phyloP scores from a whole-genome alignment of 2,329 filamentous ascomycete genomes.

The Mycogone perniciosa region DNA sequence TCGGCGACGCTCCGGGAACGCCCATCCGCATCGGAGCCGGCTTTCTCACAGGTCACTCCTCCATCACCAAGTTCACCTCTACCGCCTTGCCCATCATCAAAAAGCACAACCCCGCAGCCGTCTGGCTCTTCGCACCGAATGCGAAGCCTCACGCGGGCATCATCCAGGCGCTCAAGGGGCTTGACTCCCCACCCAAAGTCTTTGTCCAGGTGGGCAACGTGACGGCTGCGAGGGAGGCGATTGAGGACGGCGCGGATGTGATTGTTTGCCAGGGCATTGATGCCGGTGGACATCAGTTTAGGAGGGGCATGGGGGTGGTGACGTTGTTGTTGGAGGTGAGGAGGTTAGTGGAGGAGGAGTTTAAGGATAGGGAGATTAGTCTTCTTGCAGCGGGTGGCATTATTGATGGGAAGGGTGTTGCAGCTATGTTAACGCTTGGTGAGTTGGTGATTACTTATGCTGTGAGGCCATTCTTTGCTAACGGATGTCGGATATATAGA shows the following conservation, averaged over 20 bases:
- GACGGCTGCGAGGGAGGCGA: constrained; percentile 43
- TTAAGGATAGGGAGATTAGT: constrained; percentile 26
- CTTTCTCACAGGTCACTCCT: constrained; percentile 51
- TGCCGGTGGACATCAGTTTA: constrained; percentile 58
- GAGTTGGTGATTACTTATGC: constrained; percentile 12
- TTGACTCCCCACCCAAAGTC: constrained; percentile 36
- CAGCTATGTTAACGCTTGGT: constrained; percentile 51
- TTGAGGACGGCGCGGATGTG: constrained; percentile 46
- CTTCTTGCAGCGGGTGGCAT: constrained; percentile 57
- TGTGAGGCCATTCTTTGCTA: not conserved
- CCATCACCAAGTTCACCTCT: constrained; percentile 31
- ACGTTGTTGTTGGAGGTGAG: constrained; percentile 52
- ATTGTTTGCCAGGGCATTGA: constrained; percentile 58
- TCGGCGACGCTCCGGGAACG: constrained; percentile 17
- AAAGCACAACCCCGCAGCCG: constrained; percentile 48
- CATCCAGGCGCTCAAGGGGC: constrained; percentile 27
- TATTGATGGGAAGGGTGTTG: constrained; percentile 47
- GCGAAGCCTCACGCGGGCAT: constrained; percentile 33
- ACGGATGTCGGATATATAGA: constrained; percentile 22
- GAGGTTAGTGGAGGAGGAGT: constrained; percentile 37
- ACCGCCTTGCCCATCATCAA: constrained; percentile 46
- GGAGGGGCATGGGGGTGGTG: constrained; percentile 47
- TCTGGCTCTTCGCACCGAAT: constrained; percentile 62
- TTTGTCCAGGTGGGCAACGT: constrained; percentile 60
- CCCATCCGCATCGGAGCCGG: constrained; percentile 47